Conservation (phyloP, 495 filamentous ascomycete species). For the Pyrenula massariospora region DNA sequence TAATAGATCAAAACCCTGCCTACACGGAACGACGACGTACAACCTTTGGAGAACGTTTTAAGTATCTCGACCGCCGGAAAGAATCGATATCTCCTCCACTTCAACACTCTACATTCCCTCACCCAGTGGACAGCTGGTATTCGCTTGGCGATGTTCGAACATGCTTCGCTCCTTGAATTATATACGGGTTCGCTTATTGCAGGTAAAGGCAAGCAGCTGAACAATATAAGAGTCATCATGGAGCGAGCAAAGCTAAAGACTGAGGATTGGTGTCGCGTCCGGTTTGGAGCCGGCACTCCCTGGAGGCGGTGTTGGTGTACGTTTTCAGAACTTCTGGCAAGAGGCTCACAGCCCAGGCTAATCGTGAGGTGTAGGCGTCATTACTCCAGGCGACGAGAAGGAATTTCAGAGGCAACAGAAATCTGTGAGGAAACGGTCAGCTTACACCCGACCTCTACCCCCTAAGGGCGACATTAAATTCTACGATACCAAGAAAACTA, state of each 20-base stretch:
- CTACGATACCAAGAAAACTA: conserved; percentile 88
- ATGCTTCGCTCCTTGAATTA: conserved; percentile 84
- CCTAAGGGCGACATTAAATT: conserved; percentile 81
- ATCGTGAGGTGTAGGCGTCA: conserved; percentile 32
- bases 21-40: conserved; percentile 60
- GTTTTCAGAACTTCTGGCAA: no score
- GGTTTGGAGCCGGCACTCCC: conserved; percentile 91
- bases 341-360: no score
- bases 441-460: conserved; percentile 60
- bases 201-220: conserved; percentile 79
- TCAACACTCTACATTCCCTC: conserved; percentile 86
- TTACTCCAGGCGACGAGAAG: conserved; percentile 86
- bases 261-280: conserved; percentile 90
- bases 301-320: conserved; percentile 91
- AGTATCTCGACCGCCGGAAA: conserved; percentile 90
- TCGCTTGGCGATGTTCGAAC: conserved; percentile 88
- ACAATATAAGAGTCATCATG: conserved; percentile 79
- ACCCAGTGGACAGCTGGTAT: conserved; percentile 96
- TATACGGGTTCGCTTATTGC: conserved; percentile 95
- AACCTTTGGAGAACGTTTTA: conserved; percentile 82
- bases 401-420: conserved; percentile 75
- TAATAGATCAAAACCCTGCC: conserved; percentile 78
- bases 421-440: conserved; percentile 69
- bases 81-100: conserved; percentile 91
- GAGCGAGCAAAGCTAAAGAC: conserved; percentile 61